A percentile compares a stretch with the other conserved stretches of the same genome.
Conservation (phyloP, 768 basidiomycete species). For the Auriscalpium microsporum region DNA sequence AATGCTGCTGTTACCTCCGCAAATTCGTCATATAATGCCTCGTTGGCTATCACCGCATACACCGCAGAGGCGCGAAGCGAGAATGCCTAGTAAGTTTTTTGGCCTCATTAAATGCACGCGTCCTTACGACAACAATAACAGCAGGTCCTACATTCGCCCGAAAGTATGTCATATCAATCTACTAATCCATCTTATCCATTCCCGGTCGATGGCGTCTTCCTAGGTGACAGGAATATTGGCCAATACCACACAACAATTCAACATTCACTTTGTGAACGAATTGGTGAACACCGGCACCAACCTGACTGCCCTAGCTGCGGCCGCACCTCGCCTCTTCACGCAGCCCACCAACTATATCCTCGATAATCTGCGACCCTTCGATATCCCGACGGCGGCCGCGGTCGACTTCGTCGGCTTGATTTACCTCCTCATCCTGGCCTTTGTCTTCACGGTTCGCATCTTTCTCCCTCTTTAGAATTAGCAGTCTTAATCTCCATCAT, state of each 20-base stretch:
- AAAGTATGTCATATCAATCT: too few relatives aligned
- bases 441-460: conserved; percentile 7
- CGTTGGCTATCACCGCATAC: conserved; percentile 41
- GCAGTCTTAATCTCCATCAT: conserved; percentile 2
- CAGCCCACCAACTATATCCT: conserved; percentile 41
- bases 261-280: conserved; percentile 24
- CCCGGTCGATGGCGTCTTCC: too few relatives aligned
- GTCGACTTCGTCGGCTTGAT: conserved; percentile 27
- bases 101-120: too few relatives aligned
- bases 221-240: conserved; percentile 20
- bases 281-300: conserved; percentile 20
- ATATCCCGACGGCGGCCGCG: conserved; percentile 34
- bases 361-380: conserved; percentile 47
- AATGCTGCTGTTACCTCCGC: conserved; percentile 14
- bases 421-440: conserved; percentile 21
- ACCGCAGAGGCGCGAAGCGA: conserved; percentile 43
- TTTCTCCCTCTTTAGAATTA: background rate
- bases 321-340: conserved; percentile 42
- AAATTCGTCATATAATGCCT: conserved; percentile 39
- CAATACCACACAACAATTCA: conserved; percentile 28
- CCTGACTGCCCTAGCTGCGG: conserved; percentile 29
- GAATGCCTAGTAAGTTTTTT: background rate
- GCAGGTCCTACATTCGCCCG: too few relatives aligned
- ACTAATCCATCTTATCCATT: too few relatives aligned
- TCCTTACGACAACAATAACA: too few relatives aligned